Evolutionary conservation across 2,329 filamentous ascomycete genomes (phyloP), one percentile per base, ranked within the genome.

Genomic region (Raffaelea albimanens): DNA sequence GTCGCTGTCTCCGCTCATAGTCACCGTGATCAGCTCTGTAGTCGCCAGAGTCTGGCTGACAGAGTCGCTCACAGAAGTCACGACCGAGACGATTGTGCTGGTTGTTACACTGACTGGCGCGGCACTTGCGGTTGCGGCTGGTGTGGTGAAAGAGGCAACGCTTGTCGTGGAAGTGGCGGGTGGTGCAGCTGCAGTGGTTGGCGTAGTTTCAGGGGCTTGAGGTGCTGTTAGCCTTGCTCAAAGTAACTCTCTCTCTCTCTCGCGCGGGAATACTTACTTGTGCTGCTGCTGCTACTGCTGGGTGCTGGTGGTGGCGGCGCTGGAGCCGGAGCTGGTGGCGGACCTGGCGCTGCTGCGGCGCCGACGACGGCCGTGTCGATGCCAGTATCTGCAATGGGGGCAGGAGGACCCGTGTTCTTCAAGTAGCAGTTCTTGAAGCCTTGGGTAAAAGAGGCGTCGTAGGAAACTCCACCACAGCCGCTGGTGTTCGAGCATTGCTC

Each of bases 121-220:
- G 13, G 13, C 25, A n/a, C n/a, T n/a, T n/a, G n/a, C n/a, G n/a
- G n/a, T n/a, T 13, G 25, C 13, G 25, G 25, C 7, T 13, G 25
- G 25, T 13, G 25, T 29, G 13, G 25, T 7, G 25, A 29, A 29
- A 13, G 25, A 29, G 25, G 7, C 25, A 29, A 7, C 25, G 25
- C 7, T 29, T 7, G 25, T 29, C 38, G 43, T n/a, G 42, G 38
- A 45, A n/a, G 44, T 40, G 25, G 47, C 22, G 31, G 48, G 29
- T 45, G 3, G 38, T 43, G 21, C n/a, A 9, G 47, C 13, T 25
- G 40, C 13, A 14, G 44, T 31, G 19, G 40, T 40, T n/a, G 40
- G 25, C 22, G 43, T 25, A n/a, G 48, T 41, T 25, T 59, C 78
- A 77, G 59, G 75, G 72, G 50, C 80, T 67, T 1, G 66, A 67